Base-by-base conservation (phyloP, 805 yeast species). In the Alloascoidea africana region DNA sequence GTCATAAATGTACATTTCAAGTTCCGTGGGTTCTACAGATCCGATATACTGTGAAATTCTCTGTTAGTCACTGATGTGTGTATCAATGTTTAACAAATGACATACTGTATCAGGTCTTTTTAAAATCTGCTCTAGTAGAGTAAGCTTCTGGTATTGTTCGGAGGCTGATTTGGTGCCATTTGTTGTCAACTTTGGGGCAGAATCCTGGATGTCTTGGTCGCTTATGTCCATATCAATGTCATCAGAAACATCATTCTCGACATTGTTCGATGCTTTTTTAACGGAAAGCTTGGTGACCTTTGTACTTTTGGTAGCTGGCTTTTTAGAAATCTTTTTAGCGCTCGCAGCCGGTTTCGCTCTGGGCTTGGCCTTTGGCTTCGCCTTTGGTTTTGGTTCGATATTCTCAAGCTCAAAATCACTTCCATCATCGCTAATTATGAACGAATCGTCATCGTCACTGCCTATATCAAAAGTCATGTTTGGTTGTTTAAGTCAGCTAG, bases 91-190 rank as follows among this genome's bases (percentile, higher is more conserved):
- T 13, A 11, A 13, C 8, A 17, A 23, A 13, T 4, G 8, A 33
- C 41, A 36, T 18, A 42, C 47, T 2, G 98, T 89, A 56, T 91
- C 99, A 1, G 99, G 99, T 58, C 99, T 78, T 57, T 86, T 86
- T 51, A 91, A 66, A 40, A 91, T 89, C 66, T 91, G 99, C 53
- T 91, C 97, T 50, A 91, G 66, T 59, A 89, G 99, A 2, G 96
- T 78, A 35, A 91, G 75, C 62, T 83, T 84, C 59, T 89, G 97
- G 60, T 91, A 91, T 49, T 83, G 86, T 38, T 80, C 81, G 39
- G 76, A 59, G 43, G 75, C 69, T 39, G 62, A 51, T 46, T 66
- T 68, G 41, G 38, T 36, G 23, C 38, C 16, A 34, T 39, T 44
- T 15, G 35, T 14, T 14, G 42, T n/a, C n/a, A n/a, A n/a, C n/a